A percentile compares a stretch with the other conserved stretches of the same genome.
Evolutionary conservation across 208 protist genomes (phyloP).

Genomic region (Trypanosoma lewisi): DNA sequence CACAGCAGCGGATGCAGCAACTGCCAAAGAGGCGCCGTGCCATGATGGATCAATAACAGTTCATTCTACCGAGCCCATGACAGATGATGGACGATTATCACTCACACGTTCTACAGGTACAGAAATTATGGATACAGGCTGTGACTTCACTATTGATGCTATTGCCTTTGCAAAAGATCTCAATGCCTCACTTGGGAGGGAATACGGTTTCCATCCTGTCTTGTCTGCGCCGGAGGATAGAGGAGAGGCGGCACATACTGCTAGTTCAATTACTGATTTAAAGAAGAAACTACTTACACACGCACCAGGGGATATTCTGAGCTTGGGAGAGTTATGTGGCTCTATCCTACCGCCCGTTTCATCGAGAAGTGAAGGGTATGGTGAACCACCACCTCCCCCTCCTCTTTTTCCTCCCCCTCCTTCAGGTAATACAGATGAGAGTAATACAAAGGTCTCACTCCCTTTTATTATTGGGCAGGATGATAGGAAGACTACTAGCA

Average conservation of each 20-base stretch:
- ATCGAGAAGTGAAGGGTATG: not conserved
- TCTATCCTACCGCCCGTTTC: not conserved
- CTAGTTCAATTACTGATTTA: slow-evolving; percentile 15
- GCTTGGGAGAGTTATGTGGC: not conserved
- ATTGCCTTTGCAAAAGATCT: slow-evolving; percentile 65
- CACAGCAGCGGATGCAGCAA: not conserved
- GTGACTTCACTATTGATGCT: slow-evolving; percentile 73
- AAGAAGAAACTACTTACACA: slow-evolving; percentile 30
- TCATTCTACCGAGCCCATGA: not conserved
- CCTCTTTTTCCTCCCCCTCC: not conserved
- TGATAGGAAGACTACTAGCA: not conserved
- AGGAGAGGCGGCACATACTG: slow-evolving; percentile 27
- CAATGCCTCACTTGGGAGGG: slow-evolving; percentile 64
- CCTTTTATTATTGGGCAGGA: not conserved
- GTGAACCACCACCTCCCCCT: too few relatives aligned
- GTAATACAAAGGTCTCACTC: not conserved
- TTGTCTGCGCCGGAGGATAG: slow-evolving; percentile 7
- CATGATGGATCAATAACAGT: not conserved
- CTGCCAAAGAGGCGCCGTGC: not conserved
- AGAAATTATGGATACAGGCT: not conserved
- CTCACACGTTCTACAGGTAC: not conserved
- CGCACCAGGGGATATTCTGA: slow-evolving; percentile 32
- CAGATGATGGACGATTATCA: not conserved
- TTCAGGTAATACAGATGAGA: not conserved
- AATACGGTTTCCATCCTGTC: slow-evolving; percentile 74